Percentiles rank a stretch among this genome's conserved stretches.
Evolutionary conservation across 768 basidiomycete genomes (phyloP).

Genomic region (Tubosaeta sp.): DNA sequence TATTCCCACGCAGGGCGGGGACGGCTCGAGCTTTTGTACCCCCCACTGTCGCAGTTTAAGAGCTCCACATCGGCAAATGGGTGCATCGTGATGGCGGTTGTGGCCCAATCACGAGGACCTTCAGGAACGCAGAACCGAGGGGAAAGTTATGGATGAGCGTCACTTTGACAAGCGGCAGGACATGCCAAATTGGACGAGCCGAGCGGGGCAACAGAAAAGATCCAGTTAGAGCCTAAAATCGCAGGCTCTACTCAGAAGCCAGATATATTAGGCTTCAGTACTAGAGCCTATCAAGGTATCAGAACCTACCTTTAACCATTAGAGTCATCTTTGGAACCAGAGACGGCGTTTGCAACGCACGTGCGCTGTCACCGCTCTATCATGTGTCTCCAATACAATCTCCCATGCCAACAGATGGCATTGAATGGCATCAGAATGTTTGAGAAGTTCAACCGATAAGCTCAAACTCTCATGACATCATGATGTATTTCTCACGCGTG

Average conservation of each 20-base stretch:
- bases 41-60: conserved; percentile 1
- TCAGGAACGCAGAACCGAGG: not conserved
- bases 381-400: too few species aligned
- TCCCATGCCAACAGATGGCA: too few species aligned
- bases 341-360: not conserved
- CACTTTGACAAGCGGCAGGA: not conserved
- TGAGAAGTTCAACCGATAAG: too few species aligned
- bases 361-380: not conserved
- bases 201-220: not conserved
- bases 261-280: not conserved
- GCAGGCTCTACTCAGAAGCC: not conserved
- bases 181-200: not conserved
- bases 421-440: too few species aligned
- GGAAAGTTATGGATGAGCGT: not conserved
- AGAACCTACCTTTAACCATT: not conserved
- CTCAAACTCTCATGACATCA: too few species aligned
- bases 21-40: conserved; percentile 13
- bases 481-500: too few species aligned
- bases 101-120: not conserved
- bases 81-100: not conserved
- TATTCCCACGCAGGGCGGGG: conserved; percentile 15
- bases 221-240: too few species aligned
- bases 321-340: too few species aligned
- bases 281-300: not conserved
- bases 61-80: not conserved